phyloP scores from a whole-genome alignment of 208 protist species.

The Leishmania mexicana region DNA sequence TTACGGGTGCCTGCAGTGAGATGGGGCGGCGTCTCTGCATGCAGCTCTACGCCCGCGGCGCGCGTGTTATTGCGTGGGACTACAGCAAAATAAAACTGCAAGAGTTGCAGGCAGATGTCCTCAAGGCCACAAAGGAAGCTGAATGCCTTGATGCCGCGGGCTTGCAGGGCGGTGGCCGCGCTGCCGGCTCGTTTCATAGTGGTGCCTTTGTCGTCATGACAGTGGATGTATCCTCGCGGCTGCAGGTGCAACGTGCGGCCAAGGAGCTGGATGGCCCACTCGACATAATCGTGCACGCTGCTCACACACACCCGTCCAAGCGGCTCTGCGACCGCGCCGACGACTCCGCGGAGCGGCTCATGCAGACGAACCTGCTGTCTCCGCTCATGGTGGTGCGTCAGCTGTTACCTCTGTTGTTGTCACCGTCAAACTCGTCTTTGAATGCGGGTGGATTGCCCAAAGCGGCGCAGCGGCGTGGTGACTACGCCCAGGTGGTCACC shows the following conservation, averaged over 20 bases:
- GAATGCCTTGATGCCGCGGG: neutral
- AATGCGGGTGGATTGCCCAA: neutral
- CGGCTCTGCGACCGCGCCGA: constrained; percentile 48
- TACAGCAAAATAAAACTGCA: constrained; percentile 49
- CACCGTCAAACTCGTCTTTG: neutral
- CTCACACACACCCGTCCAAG: constrained; percentile 27
- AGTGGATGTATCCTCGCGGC: constrained; percentile 47
- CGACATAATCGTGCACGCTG: constrained; percentile 58
- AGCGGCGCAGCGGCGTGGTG: constrained; percentile 10
- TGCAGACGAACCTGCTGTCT: constrained; percentile 42
- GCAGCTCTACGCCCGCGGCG: constrained; percentile 45
- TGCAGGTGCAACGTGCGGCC: constrained; percentile 49
- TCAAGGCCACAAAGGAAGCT: neutral
- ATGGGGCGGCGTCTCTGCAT: constrained; percentile 50
- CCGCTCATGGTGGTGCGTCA: constrained; percentile 38
- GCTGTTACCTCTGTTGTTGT: constrained; percentile 40
- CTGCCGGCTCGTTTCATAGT: neutral
- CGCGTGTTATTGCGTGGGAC: constrained; percentile 69
- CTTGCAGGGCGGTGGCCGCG: neutral
- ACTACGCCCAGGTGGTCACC: constrained; percentile 41
- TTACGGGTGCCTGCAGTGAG: constrained; percentile 59
- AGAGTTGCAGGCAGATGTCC: constrained; percentile 45
- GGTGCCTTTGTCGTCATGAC: constrained; percentile 12
- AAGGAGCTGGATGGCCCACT: constrained; percentile 41
- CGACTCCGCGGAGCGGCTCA: constrained; percentile 50